Base-by-base conservation (phyloP, 2,329 filamentous ascomycete genomes). In the Botrytis porri region DNA sequence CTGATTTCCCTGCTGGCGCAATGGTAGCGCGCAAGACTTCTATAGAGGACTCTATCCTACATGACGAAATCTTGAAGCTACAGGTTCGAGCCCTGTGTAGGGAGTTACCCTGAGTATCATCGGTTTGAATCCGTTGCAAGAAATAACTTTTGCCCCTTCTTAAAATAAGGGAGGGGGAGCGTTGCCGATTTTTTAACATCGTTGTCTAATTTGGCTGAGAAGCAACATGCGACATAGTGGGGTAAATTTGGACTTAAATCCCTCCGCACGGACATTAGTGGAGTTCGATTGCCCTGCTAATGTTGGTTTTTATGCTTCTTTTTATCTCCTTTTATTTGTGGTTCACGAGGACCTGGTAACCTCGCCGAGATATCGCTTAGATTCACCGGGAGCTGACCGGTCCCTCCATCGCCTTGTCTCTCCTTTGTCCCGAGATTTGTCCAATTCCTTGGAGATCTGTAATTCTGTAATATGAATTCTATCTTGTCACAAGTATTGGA, bases 21-120 rank as follows among this genome's bases (percentile, higher is more conserved):
- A 70, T 70, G 67, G 67, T 70, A 70, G 67, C 67, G 67, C 67
- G 67, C 67, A 70, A 70, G 67, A 70, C 67, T 70, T 70, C 67
- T 70, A n/a, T n/a, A n/a, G n/a, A n/a, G n/a, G n/a, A n/a, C n/a
- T n/a, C n/a, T n/a, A n/a, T n/a, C n/a, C n/a, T n/a, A n/a, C n/a
- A n/a, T n/a, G n/a, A n/a, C n/a, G n/a, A n/a, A n/a, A n/a, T n/a
- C n/a, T n/a, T n/a, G n/a, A n/a, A n/a, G 67, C 39, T 70, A 1
- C 1, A 45, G 67, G 67, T 70, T 70, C 67, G 67, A 70, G 29
- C 1, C 67, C 67, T 45, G 3, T 1, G 67, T 61, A 37, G 67
- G 43, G 67, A 61, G 67, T 45, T 62, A 60, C 54, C 51, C 57
- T 61, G 54, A 70, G 37, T 70, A 54, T 2, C 2, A 29, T 22